Evolutionary conservation across 768 basidiomycete species (phyloP), one percentile per base, ranked within the genome.

Genomic region (Russula sp.): DNA sequence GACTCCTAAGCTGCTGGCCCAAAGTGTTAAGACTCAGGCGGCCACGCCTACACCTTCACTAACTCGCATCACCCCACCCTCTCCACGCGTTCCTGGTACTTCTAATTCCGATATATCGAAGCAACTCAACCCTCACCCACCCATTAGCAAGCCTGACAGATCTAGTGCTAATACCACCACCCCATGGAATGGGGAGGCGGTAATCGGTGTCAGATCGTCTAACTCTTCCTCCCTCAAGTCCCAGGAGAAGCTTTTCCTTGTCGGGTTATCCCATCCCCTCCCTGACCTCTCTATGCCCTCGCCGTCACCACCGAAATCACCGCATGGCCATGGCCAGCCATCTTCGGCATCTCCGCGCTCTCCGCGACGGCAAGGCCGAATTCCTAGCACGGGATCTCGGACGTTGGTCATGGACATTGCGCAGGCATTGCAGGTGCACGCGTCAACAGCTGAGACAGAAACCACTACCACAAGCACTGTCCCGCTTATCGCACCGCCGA

Each of bases 331-430:
- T 9, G 5, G 14, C 20, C 42, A 34, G 47, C 25, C 49, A 41
- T 20, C 36, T 25, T 25, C 47, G 35, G 14, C 56, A 29, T 41
- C 62, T 10, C 61, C 64, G n/a, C 65, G 56, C 29, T 62, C 78
- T 1, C 76, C 80, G 6, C 68, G 73, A 4, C 78, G 77, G 55
- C 81, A 80, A 67, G 60, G 73, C 48, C 83, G 87, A 22, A 85
- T 85, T 55, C 82, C 87, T 5, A 88, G 82, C 67, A 81, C 86
- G 6, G 86, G 87, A 16, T 83, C 81, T 56, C 76, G 90, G 61
- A 82, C 86, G 20, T 82, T 83, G 14, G 87, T 84, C 25, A 90
- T 91, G 89, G 87, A 91, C 45, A 82, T 91, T 11, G 87, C 87
- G 3, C 85, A 85, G 69, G 79, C 81, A 9, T 70, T 89, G 57